These are phyloP conservation scores for Cryptomeria japonica DNA, from an alignment of 75 land plant species.

Conservation along the genomic window DNA sequence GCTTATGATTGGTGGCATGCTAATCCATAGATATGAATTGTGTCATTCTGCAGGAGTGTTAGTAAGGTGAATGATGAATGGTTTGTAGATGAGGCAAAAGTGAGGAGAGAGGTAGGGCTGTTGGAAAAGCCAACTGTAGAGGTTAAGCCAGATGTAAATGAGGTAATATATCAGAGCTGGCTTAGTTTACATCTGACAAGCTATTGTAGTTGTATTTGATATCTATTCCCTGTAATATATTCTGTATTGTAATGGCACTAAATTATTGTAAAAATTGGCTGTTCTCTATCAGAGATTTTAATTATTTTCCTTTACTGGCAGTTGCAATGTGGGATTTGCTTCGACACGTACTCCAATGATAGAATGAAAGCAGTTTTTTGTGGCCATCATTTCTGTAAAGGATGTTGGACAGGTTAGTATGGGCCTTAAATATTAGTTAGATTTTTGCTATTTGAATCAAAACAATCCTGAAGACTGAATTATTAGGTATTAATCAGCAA, in stretches of 20 bases:
- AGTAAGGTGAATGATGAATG: conserved; percentile 84
- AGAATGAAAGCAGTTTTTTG: conserved; percentile 62
- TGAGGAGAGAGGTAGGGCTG: conserved; percentile 69
- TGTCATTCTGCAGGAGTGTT: conserved; percentile 53
- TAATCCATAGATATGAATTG: conserved; percentile 2
- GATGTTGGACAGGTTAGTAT: conserved; percentile 70
- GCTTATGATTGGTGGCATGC: neutral
- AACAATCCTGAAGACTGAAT: neutral
- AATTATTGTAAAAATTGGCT: neutral
- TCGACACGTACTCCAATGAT: conserved; percentile 40
- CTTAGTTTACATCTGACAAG: neutral
- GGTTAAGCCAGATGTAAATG: conserved; percentile 25
- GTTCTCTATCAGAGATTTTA: neutral
- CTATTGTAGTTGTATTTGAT: neutral
- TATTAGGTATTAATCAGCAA: neutral
- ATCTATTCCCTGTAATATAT: too few species aligned
- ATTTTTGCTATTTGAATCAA: neutral
- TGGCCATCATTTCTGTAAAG: conserved; percentile 65
- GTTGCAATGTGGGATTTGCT: conserved; percentile 80
- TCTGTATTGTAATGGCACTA: neutral
- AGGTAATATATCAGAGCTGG: conserved; percentile 16
- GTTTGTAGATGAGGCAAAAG: conserved; percentile 82
- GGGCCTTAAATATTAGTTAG: neutral
- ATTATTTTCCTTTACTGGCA: conserved; percentile 21
- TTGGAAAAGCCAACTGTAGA: conserved; percentile 37